Evolutionary conservation across 345 rosid genomes (phyloP).

Genomic region (Carallia brachiata): DNA sequence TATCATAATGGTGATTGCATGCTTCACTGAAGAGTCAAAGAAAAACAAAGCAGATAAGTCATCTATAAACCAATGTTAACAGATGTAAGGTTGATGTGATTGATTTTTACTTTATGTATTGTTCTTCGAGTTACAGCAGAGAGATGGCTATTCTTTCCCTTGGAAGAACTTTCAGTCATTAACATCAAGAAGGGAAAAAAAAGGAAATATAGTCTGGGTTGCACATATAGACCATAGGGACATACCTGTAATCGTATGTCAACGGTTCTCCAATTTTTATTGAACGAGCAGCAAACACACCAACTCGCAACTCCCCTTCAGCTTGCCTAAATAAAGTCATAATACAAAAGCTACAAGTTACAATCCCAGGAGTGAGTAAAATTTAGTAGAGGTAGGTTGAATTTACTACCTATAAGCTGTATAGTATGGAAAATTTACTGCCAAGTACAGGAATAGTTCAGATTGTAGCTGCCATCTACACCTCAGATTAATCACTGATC

Average conservation of each 20-base stretch:
- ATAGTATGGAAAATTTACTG: not conserved
- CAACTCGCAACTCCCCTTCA: conserved; percentile 88
- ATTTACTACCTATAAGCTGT: not conserved
- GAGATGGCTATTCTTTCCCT: no score
- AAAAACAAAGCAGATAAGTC: no score
- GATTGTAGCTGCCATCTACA: no score
- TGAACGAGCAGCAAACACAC: conserved; percentile 85
- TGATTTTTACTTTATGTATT: no score
- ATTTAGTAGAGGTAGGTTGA: not conserved
- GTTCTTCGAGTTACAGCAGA: no score
- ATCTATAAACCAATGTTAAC: not conserved
- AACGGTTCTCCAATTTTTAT: conserved; percentile 77
- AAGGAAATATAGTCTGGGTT: not conserved
- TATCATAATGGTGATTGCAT: no score
- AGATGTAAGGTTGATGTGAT: no score
- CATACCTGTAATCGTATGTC: conserved; percentile 91
- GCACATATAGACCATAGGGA: not conserved
- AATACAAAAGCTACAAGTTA: conserved; percentile 1
- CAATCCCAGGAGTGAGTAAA: not conserved
- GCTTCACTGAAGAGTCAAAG: no score
- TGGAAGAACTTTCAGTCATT: not conserved
- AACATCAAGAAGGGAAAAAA: not conserved
- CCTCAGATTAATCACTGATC: no score
- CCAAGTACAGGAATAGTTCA: no score
- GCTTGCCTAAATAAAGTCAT: conserved; percentile 60